Evolutionary conservation across 1,284 basidiomycete species (phyloP).

Genomic region (Cryptococcus wingfieldii): DNA sequence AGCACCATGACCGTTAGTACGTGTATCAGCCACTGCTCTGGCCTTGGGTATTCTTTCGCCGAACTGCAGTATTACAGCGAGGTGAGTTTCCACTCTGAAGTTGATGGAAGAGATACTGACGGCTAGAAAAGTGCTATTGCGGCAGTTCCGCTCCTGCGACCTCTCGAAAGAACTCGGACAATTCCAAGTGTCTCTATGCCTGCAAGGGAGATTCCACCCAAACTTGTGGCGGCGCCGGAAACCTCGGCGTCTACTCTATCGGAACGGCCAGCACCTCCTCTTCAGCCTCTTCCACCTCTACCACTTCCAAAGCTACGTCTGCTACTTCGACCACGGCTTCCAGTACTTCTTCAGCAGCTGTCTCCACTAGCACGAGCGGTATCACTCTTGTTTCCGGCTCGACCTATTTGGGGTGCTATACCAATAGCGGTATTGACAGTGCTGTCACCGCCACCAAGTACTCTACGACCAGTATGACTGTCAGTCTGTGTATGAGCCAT

Average conservation of each 20-base stretch:
- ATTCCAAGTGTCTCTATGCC: slow-evolving; percentile 9
- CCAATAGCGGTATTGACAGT: slow-evolving; percentile 3
- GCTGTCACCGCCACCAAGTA: slow-evolving; percentile 14
- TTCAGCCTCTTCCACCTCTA: slow-evolving; percentile 7
- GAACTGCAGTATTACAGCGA: slow-evolving; percentile 21
- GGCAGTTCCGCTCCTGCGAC: slow-evolving; percentile 7
- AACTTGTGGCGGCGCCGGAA: slow-evolving; percentile 18
- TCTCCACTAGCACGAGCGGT: not conserved
- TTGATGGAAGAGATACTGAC: not conserved
- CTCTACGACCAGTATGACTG: not conserved
- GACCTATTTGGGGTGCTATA: no score
- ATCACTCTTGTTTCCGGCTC: not conserved
- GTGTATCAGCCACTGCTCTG: slow-evolving; percentile 19
- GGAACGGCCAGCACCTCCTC: slow-evolving; percentile 1
- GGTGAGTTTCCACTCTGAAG: slow-evolving; percentile 7
- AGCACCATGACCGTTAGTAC: slow-evolving; percentile 12
- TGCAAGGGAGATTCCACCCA: slow-evolving; percentile 15
- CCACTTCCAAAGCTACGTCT: not conserved
- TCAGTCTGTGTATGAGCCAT: no score
- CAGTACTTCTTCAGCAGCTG: not conserved
- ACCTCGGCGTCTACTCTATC: slow-evolving; percentile 26
- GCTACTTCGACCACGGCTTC: slow-evolving; percentile 3
- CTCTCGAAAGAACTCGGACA: slow-evolving; percentile 1
- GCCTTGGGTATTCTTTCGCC: slow-evolving; percentile 17
- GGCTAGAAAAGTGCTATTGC: slow-evolving; percentile 20